Conservation (phyloP, 2,329 filamentous ascomycete species). For the Trichoderma guizhouense region DNA sequence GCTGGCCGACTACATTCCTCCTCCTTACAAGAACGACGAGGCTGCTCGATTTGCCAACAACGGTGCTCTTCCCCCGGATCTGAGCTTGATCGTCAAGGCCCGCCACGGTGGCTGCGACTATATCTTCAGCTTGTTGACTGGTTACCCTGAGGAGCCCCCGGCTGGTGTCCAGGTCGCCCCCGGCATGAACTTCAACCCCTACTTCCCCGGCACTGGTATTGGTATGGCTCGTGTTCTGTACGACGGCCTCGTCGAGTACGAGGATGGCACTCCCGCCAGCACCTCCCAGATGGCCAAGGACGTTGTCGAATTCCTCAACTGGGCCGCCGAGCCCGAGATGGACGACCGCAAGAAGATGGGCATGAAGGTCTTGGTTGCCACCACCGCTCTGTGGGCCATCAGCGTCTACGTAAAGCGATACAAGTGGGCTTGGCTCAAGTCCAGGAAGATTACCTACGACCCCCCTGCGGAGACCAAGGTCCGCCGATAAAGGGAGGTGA, state of each 20-base stretch:
- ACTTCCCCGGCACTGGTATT: constrained; percentile 98
- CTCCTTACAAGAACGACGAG: constrained; percentile 98
- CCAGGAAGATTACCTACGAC: constrained; percentile 86
- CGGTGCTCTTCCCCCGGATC: constrained; percentile 94
- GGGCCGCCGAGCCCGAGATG: constrained; percentile 98
- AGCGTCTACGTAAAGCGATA: constrained; percentile 99
- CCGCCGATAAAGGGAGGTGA: constrained; percentile 42
- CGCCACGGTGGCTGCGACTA: constrained; percentile 98
- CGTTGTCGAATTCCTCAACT: constrained; percentile 98
- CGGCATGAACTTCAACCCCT: constrained; percentile 99
- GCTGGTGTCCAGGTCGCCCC: constrained; percentile 80
- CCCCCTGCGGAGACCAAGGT: constrained; percentile 60
- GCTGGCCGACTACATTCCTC: constrained; percentile 93
- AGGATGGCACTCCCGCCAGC: constrained; percentile 89
- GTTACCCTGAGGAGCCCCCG: constrained; percentile 94
- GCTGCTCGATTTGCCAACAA: constrained; percentile 97
- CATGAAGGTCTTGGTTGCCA: constrained; percentile 86
- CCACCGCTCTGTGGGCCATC: constrained; percentile 74
- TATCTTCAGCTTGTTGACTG: constrained; percentile 94
- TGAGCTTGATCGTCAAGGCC: constrained; percentile 95
- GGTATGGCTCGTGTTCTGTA: constrained; percentile 98
- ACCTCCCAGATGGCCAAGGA: constrained; percentile 99
- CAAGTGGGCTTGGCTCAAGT: constrained; percentile 97
- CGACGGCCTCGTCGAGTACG: constrained; percentile 96
- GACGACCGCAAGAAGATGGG: constrained; percentile 99